Evolutionary conservation across 1,284 basidiomycete genomes (phyloP).

Genomic region (Trichosporon sp.): DNA sequence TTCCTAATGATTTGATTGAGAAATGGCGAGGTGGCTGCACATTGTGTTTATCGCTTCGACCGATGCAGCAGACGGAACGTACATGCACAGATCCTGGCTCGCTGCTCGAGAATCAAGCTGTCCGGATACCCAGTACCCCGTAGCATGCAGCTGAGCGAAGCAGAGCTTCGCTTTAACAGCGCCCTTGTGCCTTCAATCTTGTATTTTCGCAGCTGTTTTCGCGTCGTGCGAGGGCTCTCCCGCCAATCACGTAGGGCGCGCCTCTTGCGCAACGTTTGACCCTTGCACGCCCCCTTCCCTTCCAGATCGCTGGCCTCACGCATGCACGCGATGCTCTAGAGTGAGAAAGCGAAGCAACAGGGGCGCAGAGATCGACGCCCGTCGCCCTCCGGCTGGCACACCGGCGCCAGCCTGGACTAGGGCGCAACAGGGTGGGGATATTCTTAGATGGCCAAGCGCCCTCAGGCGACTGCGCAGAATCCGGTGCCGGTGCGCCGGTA

Average conservation of each 20-base stretch:
- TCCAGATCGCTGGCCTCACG: not conserved
- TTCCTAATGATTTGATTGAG: not conserved
- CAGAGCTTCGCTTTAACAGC: slow-evolving; percentile 6
- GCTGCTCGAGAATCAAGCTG: no score
- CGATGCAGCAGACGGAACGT: not conserved
- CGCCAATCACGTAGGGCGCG: not conserved
- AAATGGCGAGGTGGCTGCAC: not conserved
- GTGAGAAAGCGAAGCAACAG: not conserved
- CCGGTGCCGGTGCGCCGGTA: not conserved
- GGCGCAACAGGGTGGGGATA: not conserved
- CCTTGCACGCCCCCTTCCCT: not conserved
- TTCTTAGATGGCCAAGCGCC: not conserved
- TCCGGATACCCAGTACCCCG: not conserved
- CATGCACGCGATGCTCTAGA: no score
- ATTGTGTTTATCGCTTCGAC: not conserved
- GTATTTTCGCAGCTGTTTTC: not conserved
- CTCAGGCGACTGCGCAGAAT: not conserved
- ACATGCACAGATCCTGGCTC: no score
- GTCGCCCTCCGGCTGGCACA: not conserved
- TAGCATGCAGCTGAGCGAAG: not conserved
- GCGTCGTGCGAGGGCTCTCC: not conserved
- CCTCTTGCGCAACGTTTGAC: not conserved
- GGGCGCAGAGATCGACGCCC: not conserved
- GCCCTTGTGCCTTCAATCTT: not conserved
- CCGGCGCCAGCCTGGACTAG: no score